phyloP scores from a whole-genome alignment of 2,329 filamentous ascomycete species.

The Metarhizium guizhouense region DNA sequence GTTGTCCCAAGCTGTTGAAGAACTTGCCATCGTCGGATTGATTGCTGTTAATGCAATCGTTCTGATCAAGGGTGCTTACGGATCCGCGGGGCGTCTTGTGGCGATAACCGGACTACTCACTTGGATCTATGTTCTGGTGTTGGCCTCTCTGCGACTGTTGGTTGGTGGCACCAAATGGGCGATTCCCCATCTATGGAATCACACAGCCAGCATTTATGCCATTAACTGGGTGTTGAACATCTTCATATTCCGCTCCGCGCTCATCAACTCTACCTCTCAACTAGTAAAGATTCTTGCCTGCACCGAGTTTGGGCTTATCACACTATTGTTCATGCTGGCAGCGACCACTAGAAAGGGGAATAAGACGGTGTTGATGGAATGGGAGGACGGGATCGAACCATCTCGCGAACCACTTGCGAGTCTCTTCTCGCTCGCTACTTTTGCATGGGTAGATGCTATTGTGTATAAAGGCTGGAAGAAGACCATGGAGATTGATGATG shows the following conservation, averaged over 20 bases:
- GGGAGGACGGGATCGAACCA: slow-evolving; percentile 80
- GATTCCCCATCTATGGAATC: slow-evolving; percentile 77
- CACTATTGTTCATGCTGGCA: slow-evolving; percentile 66
- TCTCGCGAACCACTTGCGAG: slow-evolving; percentile 83
- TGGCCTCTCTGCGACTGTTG: slow-evolving; percentile 65
- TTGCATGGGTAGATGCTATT: slow-evolving; percentile 83
- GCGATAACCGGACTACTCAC: slow-evolving; percentile 59
- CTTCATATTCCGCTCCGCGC: slow-evolving; percentile 72
- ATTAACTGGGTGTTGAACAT: slow-evolving; percentile 71
- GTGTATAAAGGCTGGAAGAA: slow-evolving; percentile 84
- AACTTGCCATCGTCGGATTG: slow-evolving; percentile 62
- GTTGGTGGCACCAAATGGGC: slow-evolving; percentile 55
- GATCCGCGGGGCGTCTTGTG: slow-evolving; percentile 46
- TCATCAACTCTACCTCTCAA: slow-evolving; percentile 65
- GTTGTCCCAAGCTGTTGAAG: slow-evolving; percentile 62
- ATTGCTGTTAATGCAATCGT: slow-evolving; percentile 60
- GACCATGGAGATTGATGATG: slow-evolving; percentile 70
- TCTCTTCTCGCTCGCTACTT: slow-evolving; percentile 78
- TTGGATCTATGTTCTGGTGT: slow-evolving; percentile 73
- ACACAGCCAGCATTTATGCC: slow-evolving; percentile 78
- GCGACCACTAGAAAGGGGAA: slow-evolving; percentile 85
- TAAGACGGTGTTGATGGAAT: slow-evolving; percentile 77
- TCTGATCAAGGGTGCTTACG: slow-evolving; percentile 52
- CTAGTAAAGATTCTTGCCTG: slow-evolving; percentile 57
- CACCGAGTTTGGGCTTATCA: slow-evolving; percentile 64